These are phyloP conservation scores for Trypanosoma theileri DNA, from an alignment of 208 protist species.

Conservation along the genomic window DNA sequence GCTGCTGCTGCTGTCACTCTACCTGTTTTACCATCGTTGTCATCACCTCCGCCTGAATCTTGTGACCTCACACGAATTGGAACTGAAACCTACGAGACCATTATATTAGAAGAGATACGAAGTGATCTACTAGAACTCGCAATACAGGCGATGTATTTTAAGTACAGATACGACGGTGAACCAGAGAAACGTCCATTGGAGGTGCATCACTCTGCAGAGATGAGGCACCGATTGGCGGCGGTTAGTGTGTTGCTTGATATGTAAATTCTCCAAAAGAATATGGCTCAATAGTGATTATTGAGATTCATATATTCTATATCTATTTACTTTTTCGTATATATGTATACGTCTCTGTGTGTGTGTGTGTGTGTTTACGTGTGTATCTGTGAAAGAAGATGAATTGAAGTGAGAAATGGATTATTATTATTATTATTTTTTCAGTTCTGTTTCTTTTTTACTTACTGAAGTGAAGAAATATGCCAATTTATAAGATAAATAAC, in stretches of 20 bases:
- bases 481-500: too few species aligned
- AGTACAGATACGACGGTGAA: slow-evolving; percentile 68
- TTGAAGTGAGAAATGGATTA: too few species aligned
- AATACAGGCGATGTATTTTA: slow-evolving; percentile 64
- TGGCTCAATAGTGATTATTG: neutral
- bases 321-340: too few species aligned
- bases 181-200: slow-evolving; percentile 47
- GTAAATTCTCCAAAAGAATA: slow-evolving; percentile 25
- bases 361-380: too few species aligned
- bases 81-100: slow-evolving; percentile 40
- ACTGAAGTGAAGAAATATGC: neutral
- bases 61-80: slow-evolving; percentile 18
- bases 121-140: slow-evolving; percentile 46
- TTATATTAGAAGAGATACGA: slow-evolving; percentile 48
- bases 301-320: too few species aligned
- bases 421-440: neutral
- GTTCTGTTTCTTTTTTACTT: neutral
- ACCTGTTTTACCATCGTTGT: too few species aligned
- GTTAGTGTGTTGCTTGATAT: slow-evolving; percentile 46
- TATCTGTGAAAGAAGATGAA: too few species aligned
- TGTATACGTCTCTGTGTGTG: too few species aligned
- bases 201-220: slow-evolving; percentile 12
- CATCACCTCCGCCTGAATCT: neutral
- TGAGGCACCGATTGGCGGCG: slow-evolving; percentile 41
- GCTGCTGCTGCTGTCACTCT: too few species aligned